A percentile compares a stretch with the other conserved stretches of the same genome.
Conservation (phyloP, 352 stramenopile species). For the Globisporangium spiculum region DNA sequence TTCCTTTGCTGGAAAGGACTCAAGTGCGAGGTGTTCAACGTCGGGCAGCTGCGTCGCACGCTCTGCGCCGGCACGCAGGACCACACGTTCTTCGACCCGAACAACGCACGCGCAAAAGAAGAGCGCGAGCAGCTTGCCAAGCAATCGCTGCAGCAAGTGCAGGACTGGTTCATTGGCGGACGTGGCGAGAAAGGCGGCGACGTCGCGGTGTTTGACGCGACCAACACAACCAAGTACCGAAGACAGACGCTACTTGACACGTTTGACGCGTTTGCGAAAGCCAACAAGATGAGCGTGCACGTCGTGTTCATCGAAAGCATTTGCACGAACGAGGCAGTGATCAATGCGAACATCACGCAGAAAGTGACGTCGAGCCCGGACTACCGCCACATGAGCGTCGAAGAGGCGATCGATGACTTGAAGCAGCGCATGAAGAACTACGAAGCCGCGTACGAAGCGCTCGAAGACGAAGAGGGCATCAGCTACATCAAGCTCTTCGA, state of each 20-base stretch:
- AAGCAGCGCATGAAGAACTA: conserved; percentile 87
- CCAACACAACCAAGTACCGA: conserved; percentile 81
- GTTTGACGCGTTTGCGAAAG: conserved; percentile 53
- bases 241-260: conserved; percentile 53
- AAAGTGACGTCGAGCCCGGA: conserved; percentile 78
- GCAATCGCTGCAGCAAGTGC: conserved; percentile 64
- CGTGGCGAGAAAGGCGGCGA: conserved; percentile 48
- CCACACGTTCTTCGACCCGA: conserved; percentile 92
- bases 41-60: conserved; percentile 90
- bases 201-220: conserved; percentile 90
- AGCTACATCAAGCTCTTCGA: conserved; percentile 92
- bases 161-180: conserved; percentile 52
- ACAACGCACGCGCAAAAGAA: conserved; percentile 72
- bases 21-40: conserved; percentile 91
- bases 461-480: conserved; percentile 81
- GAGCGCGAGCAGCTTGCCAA: conserved; percentile 83
- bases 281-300: conserved; percentile 73
- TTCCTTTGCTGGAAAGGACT: conserved; percentile 83
- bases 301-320: conserved; percentile 94
- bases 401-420: conserved; percentile 77
- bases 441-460: conserved; percentile 81
- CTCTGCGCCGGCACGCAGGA: conserved; percentile 70
- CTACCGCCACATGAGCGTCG: conserved; percentile 70
- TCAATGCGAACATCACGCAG: conserved; percentile 79
- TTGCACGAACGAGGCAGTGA: conserved; percentile 90